Percentiles rank a stretch among this genome's conserved stretches.
phyloP scores from a whole-genome alignment of 73 alveolate genomes.

The Paramecium bursaria region DNA sequence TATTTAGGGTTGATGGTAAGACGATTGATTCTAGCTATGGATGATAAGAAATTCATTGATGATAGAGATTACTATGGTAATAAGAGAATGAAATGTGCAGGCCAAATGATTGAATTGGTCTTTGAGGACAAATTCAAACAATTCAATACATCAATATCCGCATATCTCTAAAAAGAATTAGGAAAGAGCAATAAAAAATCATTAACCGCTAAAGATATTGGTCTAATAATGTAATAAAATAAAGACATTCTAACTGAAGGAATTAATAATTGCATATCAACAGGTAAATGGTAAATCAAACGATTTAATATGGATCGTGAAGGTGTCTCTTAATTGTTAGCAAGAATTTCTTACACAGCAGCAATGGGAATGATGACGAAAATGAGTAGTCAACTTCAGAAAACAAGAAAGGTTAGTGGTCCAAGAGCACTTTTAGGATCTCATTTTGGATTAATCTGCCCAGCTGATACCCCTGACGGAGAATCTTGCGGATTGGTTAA shows the following conservation, averaged over 20 bases:
- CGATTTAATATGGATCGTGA: slow-evolving; percentile 98
- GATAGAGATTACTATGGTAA: slow-evolving; percentile 99
- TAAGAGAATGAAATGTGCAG: slow-evolving; percentile 99
- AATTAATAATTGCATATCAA: slow-evolving; percentile 89
- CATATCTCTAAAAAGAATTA: slow-evolving; percentile 84
- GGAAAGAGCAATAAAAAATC: slow-evolving; percentile 77
- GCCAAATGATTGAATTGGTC: slow-evolving; percentile 92
- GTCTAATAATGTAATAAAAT: slow-evolving; percentile 21
- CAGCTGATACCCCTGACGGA: slow-evolving; percentile 99
- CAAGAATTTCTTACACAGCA: slow-evolving; percentile 81
- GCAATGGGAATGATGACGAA: slow-evolving; percentile 98
- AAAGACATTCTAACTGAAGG: slow-evolving; percentile 82
- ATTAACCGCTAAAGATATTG: slow-evolving; percentile 72
- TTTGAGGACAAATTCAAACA: slow-evolving; percentile 97
- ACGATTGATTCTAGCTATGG: slow-evolving; percentile 93
- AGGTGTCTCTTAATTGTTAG: slow-evolving; percentile 93
- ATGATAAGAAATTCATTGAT: slow-evolving; percentile 89
- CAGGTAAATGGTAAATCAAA: slow-evolving; percentile 99
- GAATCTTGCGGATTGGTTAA: slow-evolving; percentile 98
- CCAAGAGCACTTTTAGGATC: slow-evolving; percentile 98
- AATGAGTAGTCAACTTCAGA: slow-evolving; percentile 96
- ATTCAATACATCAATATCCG: slow-evolving; percentile 75
- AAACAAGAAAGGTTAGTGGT: slow-evolving; percentile 96
- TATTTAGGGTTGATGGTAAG: slow-evolving; percentile 96
- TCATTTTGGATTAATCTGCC: slow-evolving; percentile 99